These are phyloP conservation scores for Microbotryum silenes-acaulis DNA, from an alignment of 1,284 basidiomycete genomes.

Conservation along the genomic window DNA sequence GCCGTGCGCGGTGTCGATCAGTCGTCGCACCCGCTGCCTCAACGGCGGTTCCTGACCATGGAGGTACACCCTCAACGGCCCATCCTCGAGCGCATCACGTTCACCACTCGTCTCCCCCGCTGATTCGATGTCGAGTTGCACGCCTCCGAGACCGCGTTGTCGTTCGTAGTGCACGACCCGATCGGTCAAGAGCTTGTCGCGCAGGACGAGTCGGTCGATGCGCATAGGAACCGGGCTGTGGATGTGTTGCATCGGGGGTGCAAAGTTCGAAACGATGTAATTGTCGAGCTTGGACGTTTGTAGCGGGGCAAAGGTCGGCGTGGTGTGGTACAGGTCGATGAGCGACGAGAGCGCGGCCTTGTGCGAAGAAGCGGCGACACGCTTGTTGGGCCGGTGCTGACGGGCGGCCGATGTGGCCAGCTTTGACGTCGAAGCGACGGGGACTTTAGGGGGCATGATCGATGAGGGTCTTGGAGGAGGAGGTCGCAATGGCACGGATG, in stretches of 20 bases:
- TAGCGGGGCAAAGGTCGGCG: conserved; percentile 21
- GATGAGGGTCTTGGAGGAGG: no score
- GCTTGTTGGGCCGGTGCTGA: conserved; percentile 5
- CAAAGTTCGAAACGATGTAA: conserved; percentile 5
- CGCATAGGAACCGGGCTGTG: conserved; percentile 4
- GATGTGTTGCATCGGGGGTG: background rate
- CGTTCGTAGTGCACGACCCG: conserved; percentile 1
- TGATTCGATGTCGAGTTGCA: conserved; percentile 5
- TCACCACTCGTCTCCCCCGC: background rate
- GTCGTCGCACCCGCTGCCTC: conserved; percentile 4
- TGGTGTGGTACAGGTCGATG: conserved; percentile 23
- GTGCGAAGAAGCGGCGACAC: conserved; percentile 1
- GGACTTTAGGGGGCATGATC: background rate
- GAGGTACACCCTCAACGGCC: background rate
- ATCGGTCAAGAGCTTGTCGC: conserved; percentile 2
- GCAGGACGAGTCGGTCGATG: conserved; percentile 7
- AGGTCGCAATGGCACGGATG: no score
- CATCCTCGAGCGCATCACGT: background rate
- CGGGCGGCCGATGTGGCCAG: background rate
- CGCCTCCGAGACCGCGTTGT: conserved; percentile 4
- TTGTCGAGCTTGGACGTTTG: background rate
- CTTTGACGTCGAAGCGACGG: no score
- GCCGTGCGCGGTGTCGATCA: conserved; percentile 19
- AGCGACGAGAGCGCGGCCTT: conserved; percentile 6
- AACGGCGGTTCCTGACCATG: conserved; percentile 13